Conservation (phyloP, 306 rosid species). For the Cucumis melo region DNA sequence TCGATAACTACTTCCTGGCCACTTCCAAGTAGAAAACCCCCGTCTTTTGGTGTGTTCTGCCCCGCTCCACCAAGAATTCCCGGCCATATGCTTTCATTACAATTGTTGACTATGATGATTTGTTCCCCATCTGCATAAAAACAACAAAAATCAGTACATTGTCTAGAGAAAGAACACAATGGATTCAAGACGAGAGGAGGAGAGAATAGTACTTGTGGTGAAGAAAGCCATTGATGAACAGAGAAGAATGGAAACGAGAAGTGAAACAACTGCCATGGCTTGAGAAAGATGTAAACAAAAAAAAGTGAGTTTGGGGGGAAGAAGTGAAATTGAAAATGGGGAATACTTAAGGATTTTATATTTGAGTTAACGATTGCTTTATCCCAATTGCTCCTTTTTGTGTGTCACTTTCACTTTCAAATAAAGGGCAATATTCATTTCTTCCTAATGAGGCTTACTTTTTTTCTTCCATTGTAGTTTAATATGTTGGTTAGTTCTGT, state of each 20-base stretch:
- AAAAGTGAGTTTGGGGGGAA: slow-evolving; percentile 8
- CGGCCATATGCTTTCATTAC: slow-evolving; percentile 79
- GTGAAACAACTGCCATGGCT: not conserved
- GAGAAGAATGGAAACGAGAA: not conserved
- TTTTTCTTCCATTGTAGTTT: not conserved
- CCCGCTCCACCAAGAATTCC: slow-evolving; percentile 81
- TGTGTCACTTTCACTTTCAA: slow-evolving; percentile 25
- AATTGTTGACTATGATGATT: slow-evolving; percentile 74
- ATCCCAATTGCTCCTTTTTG: slow-evolving; percentile 19
- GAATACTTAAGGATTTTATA: not conserved
- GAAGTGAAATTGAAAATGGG: slow-evolving; percentile 10
- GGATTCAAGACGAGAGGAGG: not conserved
- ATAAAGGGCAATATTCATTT: slow-evolving; percentile 57
- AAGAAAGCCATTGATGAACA: not conserved
- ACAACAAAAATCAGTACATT: slow-evolving; percentile 1
- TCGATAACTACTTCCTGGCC: slow-evolving; percentile 61
- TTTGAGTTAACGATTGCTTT: not conserved
- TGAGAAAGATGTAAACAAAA: not conserved
- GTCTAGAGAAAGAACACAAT: not conserved
- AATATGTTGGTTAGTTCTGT: not conserved
- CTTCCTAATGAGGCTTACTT: slow-evolving; percentile 45
- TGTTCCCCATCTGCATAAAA: slow-evolving; percentile 65
- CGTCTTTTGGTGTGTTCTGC: slow-evolving; percentile 51
- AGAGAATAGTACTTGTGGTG: not conserved
- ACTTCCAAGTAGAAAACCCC: slow-evolving; percentile 69